phyloP scores from a whole-genome alignment of 2,329 filamentous ascomycete genomes.

The Coccinonectria pachysandricola region DNA sequence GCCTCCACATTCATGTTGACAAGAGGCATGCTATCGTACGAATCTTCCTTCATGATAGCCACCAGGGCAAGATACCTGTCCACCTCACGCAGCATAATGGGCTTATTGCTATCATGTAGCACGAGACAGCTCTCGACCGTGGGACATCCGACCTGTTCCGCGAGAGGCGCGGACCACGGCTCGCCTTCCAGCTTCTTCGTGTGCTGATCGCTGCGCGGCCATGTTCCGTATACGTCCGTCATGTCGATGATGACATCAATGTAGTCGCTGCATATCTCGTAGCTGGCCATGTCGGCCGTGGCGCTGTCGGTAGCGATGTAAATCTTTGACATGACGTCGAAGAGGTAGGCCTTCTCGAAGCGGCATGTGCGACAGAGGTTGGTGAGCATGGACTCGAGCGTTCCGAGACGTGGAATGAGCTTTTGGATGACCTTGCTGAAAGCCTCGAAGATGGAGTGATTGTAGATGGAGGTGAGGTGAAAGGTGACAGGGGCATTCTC shows the following conservation, averaged over 20 bases:
- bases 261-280: slow-evolving; percentile 97
- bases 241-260: slow-evolving; percentile 98
- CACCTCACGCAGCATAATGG: slow-evolving; percentile 59
- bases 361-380: slow-evolving; percentile 87
- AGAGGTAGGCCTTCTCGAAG: slow-evolving; percentile 96
- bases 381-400: slow-evolving; percentile 87
- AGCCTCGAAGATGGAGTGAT: slow-evolving; percentile 96
- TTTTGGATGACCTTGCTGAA: slow-evolving; percentile 99
- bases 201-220: slow-evolving; percentile 46
- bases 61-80: slow-evolving; percentile 70
- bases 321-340: slow-evolving; percentile 95
- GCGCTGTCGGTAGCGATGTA: slow-evolving; percentile 95
- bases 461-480: slow-evolving; percentile 95
- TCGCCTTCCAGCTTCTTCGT: slow-evolving; percentile 46
- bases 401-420: slow-evolving; percentile 84
- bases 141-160: slow-evolving; percentile 55
- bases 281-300: slow-evolving; percentile 87
- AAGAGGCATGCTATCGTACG: slow-evolving; percentile 71
- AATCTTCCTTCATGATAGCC: slow-evolving; percentile 78
- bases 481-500: slow-evolving; percentile 92
- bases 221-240: slow-evolving; percentile 84
- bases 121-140: slow-evolving; percentile 61
- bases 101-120: slow-evolving; percentile 51
- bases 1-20: slow-evolving; percentile 83
- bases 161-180: slow-evolving; percentile 50